Evolutionary conservation across 163 green algal species (phyloP).

Genomic region (Scenedesmus sp.): DNA sequence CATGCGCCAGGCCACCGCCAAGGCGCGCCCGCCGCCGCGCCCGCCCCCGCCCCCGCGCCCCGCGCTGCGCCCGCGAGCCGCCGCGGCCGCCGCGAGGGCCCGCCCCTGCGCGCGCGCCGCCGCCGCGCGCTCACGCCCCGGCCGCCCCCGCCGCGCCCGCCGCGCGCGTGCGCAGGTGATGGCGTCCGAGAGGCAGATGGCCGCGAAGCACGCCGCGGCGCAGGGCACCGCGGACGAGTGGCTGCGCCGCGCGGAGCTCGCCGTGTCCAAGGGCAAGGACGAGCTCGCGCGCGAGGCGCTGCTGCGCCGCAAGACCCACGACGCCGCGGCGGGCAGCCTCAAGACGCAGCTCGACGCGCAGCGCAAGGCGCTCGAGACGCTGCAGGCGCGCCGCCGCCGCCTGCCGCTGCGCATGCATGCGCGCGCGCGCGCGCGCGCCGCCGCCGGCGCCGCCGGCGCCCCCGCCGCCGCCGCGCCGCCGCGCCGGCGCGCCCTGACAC

Average conservation of each 20-base stretch:
- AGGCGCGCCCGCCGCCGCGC: conserved; percentile 53
- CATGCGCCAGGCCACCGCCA: conserved; percentile 91
- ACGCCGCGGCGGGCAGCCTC: conserved; percentile 81
- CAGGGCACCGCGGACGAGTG: conserved; percentile 70
- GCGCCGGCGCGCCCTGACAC: too few species aligned
- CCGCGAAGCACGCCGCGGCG: conserved; percentile 85
- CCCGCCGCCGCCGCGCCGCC: too few species aligned
- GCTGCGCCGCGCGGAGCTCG: conserved; percentile 90
- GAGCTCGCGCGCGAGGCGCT: conserved; percentile 94
- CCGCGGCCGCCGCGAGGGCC: background rate
- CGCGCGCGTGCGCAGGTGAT: conserved; percentile 87
- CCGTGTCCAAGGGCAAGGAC: conserved; percentile 90
- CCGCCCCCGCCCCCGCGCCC: too few species aligned
- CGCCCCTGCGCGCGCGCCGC: background rate
- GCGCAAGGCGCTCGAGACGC: conserved; percentile 65
- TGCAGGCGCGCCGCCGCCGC: too few species aligned
- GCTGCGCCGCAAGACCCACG: conserved; percentile 77
- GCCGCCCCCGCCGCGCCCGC: too few species aligned
- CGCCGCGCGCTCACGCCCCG: background rate
- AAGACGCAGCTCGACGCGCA: conserved; percentile 65
- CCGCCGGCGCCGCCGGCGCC: too few species aligned
- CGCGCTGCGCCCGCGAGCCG: too few species aligned
- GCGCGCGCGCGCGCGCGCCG: conserved; percentile 61
- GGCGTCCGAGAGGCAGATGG: conserved; percentile 89
- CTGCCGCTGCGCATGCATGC: too few species aligned